These are phyloP conservation scores for Sporobolus alterniflorus DNA, from an alignment of 202 grass and related monocot genomes.

Conservation along the genomic window DNA sequence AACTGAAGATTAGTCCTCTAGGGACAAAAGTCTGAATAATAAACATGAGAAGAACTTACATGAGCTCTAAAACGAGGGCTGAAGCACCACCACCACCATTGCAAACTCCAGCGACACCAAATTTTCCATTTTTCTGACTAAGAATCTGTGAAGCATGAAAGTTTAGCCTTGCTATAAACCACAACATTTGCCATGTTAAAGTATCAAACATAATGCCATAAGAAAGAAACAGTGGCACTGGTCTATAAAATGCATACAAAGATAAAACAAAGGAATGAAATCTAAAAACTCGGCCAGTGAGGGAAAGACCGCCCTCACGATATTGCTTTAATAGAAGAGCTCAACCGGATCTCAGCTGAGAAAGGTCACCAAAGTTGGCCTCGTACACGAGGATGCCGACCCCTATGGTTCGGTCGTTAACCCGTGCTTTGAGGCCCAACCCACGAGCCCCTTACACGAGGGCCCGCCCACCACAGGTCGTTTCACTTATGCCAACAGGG, in stretches of 20 bases:
- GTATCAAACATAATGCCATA: neutral
- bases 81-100: constrained; percentile 94
- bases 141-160: constrained; percentile 56
- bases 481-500: no score
- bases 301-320: no score
- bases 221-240: no score
- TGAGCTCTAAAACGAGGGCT: constrained; percentile 78
- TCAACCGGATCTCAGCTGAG: no score
- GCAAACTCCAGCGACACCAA: constrained; percentile 93
- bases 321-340: no score
- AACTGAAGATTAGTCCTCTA: neutral
- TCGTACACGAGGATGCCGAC: no score
- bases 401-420: no score
- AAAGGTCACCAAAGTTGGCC: no score
- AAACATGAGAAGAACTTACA: constrained; percentile 51
- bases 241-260: neutral
- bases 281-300: no score
- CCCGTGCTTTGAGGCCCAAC: no score
- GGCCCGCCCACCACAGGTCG: no score
- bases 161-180: constrained; percentile 3
- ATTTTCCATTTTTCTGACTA: constrained; percentile 73
- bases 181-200: neutral
- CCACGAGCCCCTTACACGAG: no score
- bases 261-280: neutral
- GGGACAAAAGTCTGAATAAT: constrained; percentile 1